phyloP scores from a whole-genome alignment of 2,329 filamentous ascomycete species.

The Fusarium sp. region DNA sequence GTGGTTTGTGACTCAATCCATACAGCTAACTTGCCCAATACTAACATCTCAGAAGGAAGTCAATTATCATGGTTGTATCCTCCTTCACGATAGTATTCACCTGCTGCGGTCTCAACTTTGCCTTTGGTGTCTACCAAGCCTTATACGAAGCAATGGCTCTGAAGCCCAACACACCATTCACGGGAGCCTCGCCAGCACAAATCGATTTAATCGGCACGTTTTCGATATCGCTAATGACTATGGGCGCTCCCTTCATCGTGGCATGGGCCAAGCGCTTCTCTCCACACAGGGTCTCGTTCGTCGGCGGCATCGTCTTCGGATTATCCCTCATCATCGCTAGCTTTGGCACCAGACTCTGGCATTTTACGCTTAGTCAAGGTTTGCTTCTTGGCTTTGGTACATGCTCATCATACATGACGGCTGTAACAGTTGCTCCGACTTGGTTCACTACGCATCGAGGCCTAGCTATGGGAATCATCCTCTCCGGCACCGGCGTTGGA shows the following conservation, averaged over 20 bases:
- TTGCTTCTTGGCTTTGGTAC: background rate
- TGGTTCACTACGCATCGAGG: background rate
- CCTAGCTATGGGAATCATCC: background rate
- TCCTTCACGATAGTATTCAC: slow-evolving; percentile 16
- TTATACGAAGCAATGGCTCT: slow-evolving; percentile 12
- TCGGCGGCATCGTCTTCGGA: background rate
- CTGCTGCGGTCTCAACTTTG: slow-evolving; percentile 16
- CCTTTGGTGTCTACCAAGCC: slow-evolving; percentile 20
- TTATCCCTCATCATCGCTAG: background rate
- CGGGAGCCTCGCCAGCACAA: background rate
- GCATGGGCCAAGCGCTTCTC: background rate
- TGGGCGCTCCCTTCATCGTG: background rate
- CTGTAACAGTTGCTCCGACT: background rate
- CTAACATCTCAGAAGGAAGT: background rate
- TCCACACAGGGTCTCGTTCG: background rate
- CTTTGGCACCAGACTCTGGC: background rate
- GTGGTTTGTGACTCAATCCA: background rate
- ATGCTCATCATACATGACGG: background rate
- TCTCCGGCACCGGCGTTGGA: background rate
- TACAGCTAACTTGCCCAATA: background rate
- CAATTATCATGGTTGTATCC: background rate
- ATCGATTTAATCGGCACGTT: background rate
- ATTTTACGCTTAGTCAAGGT: background rate
- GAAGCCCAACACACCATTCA: slow-evolving; percentile 1
- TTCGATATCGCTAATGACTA: background rate